phyloP scores from a whole-genome alignment of 768 basidiomycete species.

The Strobilomyces dryophilus region DNA sequence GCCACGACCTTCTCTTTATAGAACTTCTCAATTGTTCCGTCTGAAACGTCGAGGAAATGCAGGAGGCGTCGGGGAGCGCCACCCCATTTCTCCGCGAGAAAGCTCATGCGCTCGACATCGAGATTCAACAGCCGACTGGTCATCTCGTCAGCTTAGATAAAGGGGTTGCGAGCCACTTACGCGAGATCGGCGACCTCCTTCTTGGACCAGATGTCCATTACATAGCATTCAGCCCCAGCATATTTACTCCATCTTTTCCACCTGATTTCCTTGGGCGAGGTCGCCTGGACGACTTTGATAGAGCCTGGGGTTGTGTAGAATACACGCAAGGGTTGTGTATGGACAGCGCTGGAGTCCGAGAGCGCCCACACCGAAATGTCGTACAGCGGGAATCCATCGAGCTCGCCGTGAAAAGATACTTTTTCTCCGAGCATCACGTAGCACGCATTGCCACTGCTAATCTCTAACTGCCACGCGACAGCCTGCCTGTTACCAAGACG shows the following conservation, averaged over 20 bases:
- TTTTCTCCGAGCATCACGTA: not conserved
- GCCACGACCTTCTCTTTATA: fast-evolving
- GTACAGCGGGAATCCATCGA: no score
- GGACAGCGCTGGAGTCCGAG: not conserved
- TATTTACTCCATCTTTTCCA: slow-evolving; percentile 4
- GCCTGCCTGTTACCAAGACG: not conserved
- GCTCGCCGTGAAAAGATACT: not conserved
- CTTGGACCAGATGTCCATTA: no score
- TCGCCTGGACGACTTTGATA: not conserved
- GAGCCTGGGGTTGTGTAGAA: fast-evolving
- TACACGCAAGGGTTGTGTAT: not conserved
- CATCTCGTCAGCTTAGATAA: not conserved
- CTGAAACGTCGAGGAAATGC: not conserved
- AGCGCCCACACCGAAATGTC: not conserved
- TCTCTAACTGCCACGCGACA: not conserved
- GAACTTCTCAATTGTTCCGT: fast-evolving
- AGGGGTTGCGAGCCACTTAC: not conserved
- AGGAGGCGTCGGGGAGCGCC: not conserved
- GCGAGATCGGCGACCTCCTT: no score
- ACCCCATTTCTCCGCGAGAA: not conserved
- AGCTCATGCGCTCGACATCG: not conserved
- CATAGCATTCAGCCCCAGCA: no score
- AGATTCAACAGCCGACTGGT: not conserved
- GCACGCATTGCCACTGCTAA: no score
- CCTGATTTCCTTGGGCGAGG: not conserved